phyloP scores from a whole-genome alignment of 305 asterid species.

The Fraxinus platypoda region DNA sequence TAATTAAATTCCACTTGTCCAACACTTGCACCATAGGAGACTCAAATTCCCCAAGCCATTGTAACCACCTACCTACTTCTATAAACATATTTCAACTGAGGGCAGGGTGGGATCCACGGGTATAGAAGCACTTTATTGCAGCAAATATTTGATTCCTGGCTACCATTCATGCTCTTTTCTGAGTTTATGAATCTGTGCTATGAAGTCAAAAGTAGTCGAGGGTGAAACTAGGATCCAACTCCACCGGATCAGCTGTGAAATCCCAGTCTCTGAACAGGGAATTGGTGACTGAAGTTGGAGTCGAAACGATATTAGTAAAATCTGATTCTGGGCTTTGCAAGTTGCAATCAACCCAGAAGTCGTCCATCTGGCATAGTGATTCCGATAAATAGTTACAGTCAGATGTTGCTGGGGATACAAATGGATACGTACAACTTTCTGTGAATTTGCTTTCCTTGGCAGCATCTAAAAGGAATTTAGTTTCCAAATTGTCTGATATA shows the following conservation, averaged over 20 bases:
- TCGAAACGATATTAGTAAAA: conserved; percentile 40
- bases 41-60: not conserved
- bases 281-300: conserved; percentile 27
- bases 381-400: conserved; percentile 33
- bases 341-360: conserved; percentile 27
- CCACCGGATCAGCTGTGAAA: conserved; percentile 28
- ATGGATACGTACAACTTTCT: conserved; percentile 22
- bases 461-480: conserved; percentile 25
- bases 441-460: conserved; percentile 10
- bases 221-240: conserved; percentile 23
- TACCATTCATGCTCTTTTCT: not conserved
- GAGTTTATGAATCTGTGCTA: not conserved
- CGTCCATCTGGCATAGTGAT: conserved; percentile 31
- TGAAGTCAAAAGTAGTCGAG: conserved; percentile 18
- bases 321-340: conserved; percentile 38
- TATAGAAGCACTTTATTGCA: not conserved
- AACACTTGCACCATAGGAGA: not conserved
- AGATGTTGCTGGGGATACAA: conserved; percentile 39
- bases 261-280: conserved; percentile 35
- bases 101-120: conserved; percentile 25
- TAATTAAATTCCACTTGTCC: not conserved
- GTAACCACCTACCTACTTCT: conserved; percentile 11
- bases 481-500: conserved; percentile 25
- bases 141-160: not conserved
- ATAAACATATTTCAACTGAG: not conserved